phyloP scores from a whole-genome alignment of 2,329 filamentous ascomycete species.

The Calonectria leucothoes region DNA sequence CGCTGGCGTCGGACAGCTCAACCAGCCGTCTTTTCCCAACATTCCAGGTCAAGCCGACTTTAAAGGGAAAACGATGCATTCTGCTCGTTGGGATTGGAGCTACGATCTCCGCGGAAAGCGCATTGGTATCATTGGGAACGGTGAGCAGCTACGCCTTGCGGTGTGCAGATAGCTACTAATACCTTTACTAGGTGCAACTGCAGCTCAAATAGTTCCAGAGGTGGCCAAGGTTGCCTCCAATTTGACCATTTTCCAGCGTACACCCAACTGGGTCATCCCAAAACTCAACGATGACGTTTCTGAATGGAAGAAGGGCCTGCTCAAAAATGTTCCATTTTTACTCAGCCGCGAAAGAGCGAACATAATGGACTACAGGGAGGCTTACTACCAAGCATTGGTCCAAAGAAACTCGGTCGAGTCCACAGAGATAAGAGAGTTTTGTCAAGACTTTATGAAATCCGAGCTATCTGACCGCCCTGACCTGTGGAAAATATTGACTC shows the following conservation, averaged over 20 bases:
- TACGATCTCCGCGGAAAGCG: slow-evolving; percentile 13
- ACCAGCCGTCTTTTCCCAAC: not conserved
- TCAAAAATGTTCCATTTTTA: slow-evolving; percentile 3
- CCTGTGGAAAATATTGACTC: slow-evolving; percentile 5
- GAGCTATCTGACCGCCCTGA: not conserved
- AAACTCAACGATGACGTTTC: not conserved
- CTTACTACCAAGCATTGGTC: not conserved
- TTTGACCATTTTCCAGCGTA: slow-evolving; percentile 8
- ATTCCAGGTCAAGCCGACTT: not conserved
- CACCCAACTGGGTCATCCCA: slow-evolving; percentile 15
- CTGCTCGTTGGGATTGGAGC: slow-evolving; percentile 20
- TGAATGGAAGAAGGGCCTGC: not conserved
- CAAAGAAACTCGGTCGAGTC: not conserved
- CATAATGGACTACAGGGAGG: not conserved
- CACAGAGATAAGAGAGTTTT: not conserved
- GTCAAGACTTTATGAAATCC: not conserved
- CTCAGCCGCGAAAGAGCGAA: not conserved
- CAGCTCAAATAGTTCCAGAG: slow-evolving; percentile 12
- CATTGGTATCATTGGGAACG: slow-evolving; percentile 12
- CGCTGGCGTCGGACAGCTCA: slow-evolving; percentile 3
- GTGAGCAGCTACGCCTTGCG: not conserved
- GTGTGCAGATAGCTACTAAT: not conserved
- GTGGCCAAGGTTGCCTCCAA: slow-evolving; percentile 1
- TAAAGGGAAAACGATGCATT: slow-evolving; percentile 11
- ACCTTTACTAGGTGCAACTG: not conserved